These are phyloP conservation scores for Hanseniaspora meyeri DNA, from an alignment of 805 yeast species.

Conservation along the genomic window DNA sequence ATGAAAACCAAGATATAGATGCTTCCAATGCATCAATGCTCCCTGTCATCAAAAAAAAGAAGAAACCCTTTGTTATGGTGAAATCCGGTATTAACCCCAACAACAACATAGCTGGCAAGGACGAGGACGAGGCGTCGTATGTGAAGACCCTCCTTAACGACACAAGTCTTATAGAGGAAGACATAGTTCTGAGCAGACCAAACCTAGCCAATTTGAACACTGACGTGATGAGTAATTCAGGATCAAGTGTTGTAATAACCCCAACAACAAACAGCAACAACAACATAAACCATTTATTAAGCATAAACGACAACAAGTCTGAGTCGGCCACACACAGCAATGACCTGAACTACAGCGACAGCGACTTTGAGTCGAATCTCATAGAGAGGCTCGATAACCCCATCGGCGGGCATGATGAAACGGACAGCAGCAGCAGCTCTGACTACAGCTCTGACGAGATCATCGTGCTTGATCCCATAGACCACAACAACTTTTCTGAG, in stretches of 20 bases:
- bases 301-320: background rate
- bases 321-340: background rate
- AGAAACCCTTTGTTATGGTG: constrained; percentile 12
- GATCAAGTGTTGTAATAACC: constrained; percentile 8
- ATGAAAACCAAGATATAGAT: background rate
- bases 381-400: constrained; percentile 2
- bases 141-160: constrained; percentile 4
- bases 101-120: background rate
- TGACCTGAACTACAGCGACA: constrained; percentile 12
- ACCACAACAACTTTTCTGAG: no score
- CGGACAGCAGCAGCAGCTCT: background rate
- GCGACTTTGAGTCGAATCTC: constrained; percentile 12
- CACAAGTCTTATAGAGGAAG: constrained; percentile 5
- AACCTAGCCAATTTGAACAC: background rate
- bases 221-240: constrained; percentile 9
- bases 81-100: constrained; percentile 1
- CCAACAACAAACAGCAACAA: constrained; percentile 4
- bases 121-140: constrained; percentile 7
- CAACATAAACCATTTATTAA: background rate
- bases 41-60: background rate
- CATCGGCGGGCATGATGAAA: background rate
- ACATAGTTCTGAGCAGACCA: constrained; percentile 1
- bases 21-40: background rate
- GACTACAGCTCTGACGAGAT: constrained; percentile 3
- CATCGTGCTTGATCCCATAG: background rate